Evolutionary conservation across 2,329 filamentous ascomycete species (phyloP).

Genomic region (Tolypocladium endophyticum): DNA sequence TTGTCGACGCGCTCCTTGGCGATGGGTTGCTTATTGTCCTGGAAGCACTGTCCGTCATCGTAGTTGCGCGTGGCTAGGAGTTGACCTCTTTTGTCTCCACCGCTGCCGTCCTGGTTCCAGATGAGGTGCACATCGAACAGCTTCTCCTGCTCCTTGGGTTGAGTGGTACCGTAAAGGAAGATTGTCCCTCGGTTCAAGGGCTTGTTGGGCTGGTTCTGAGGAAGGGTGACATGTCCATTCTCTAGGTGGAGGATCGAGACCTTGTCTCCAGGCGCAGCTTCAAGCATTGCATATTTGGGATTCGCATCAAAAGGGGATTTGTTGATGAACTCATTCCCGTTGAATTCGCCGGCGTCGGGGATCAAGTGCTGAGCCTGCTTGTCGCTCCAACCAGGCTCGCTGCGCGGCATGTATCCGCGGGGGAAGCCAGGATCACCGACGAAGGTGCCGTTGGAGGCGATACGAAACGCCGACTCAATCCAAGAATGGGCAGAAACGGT

Average conservation of each 20-base stretch:
- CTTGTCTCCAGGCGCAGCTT: constrained; percentile 47
- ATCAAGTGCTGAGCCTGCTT: constrained; percentile 51
- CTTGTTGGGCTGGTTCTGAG: constrained; percentile 45
- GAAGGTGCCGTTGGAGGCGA: constrained; percentile 65
- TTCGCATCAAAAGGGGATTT: constrained; percentile 24
- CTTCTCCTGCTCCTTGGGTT: constrained; percentile 41
- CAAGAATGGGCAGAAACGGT: constrained; percentile 57
- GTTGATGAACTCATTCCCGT: constrained; percentile 42
- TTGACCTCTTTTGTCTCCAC: constrained; percentile 66
- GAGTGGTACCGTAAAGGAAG: constrained; percentile 60
- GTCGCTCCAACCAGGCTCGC: constrained; percentile 44
- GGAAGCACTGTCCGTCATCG: constrained; percentile 86
- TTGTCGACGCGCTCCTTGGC: constrained; percentile 46
- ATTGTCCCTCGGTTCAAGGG: constrained; percentile 59
- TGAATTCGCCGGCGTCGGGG: constrained; percentile 48
- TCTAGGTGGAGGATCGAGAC: constrained; percentile 61
- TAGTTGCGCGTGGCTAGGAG: constrained; percentile 71
- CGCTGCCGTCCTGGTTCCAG: constrained; percentile 73
- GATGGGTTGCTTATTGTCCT: constrained; percentile 54
- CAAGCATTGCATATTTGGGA: constrained; percentile 50
- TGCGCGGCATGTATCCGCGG: constrained; percentile 57
- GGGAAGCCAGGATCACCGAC: constrained; percentile 61
- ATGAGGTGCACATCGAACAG: constrained; percentile 56
- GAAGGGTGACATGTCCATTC: constrained; percentile 64
- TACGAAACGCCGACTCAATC: constrained; percentile 65